phyloP scores from a whole-genome alignment of 805 yeast genomes.

The Lipomyces spencermartinsiae region DNA sequence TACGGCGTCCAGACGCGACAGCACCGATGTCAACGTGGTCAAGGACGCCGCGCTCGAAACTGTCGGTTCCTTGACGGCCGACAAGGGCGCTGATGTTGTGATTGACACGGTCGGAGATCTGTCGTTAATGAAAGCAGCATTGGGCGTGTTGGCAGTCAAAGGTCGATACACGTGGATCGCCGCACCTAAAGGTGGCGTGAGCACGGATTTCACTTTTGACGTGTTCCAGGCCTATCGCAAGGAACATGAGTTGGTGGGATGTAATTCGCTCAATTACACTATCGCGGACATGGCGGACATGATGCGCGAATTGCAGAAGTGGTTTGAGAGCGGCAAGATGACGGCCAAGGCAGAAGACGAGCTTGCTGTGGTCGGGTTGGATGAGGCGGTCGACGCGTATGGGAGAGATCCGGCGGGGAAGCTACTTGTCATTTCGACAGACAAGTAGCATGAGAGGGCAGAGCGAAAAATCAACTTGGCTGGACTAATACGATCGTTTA shows the following conservation, averaged over 20 bases:
- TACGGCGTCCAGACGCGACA: conserved; percentile 1
- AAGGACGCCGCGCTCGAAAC: neutral
- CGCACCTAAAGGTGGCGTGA: neutral
- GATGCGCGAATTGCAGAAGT: neutral
- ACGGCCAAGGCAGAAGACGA: neutral
- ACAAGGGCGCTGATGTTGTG: neutral
- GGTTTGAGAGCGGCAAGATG: conserved; percentile 1
- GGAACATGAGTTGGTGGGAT: conserved; percentile 1
- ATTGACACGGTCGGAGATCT: neutral
- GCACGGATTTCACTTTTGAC: neutral
- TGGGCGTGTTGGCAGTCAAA: neutral
- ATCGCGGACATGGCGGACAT: neutral
- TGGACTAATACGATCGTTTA: too few species aligned
- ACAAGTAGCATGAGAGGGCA: neutral
- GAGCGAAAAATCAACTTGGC: too few species aligned
- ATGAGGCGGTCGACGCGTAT: conserved; percentile 8
- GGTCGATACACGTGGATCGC: conserved; percentile 1
- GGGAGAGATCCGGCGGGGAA: neutral
- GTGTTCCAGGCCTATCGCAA: neutral
- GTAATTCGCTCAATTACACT: conserved; percentile 1
- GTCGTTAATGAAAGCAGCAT: neutral
- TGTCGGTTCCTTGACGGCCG: neutral
- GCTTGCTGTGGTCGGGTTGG: neutral
- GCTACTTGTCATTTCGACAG: neutral
- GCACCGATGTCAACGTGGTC: neutral